These are phyloP conservation scores for Alternaria ventricosa DNA, from an alignment of 2,329 filamentous ascomycete species.

Conservation along the genomic window DNA sequence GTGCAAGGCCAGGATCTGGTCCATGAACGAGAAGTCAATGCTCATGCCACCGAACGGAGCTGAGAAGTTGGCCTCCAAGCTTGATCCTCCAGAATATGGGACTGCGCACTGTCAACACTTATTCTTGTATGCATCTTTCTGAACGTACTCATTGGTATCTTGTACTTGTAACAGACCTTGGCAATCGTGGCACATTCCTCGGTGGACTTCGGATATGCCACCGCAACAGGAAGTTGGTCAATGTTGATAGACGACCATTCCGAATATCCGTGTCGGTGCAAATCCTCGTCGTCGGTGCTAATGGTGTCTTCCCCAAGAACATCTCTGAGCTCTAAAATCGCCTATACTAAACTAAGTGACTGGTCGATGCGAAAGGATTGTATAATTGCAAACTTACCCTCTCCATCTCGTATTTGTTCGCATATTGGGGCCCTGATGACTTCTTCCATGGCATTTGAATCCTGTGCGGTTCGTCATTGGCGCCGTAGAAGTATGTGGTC, in stretches of 20 bases:
- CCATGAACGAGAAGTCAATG: constrained; percentile 89
- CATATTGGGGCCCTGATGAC: constrained; percentile 53
- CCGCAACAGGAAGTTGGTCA: constrained; percentile 66
- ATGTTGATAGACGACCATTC: constrained; percentile 75
- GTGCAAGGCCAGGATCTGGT: constrained; percentile 78
- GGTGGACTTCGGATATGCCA: constrained; percentile 69
- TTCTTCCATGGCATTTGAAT: constrained; percentile 37
- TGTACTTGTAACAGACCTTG: constrained; percentile 77
- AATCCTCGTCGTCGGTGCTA: constrained; percentile 68
- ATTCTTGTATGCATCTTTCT: background rate
- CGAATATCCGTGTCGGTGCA: constrained; percentile 70
- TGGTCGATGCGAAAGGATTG: background rate
- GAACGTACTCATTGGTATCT: constrained; percentile 70
- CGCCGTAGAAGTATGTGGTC: constrained; percentile 60
- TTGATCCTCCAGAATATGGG: constrained; percentile 84
- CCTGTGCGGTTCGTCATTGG: constrained; percentile 48
- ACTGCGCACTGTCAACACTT: constrained; percentile 52
- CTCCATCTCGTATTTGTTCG: constrained; percentile 59
- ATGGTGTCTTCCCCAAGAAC: constrained; percentile 65
- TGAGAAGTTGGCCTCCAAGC: constrained; percentile 88
- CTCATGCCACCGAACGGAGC: constrained; percentile 86
- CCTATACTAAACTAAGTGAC: constrained; percentile 46
- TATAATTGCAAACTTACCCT: constrained; percentile 42
- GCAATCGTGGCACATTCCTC: constrained; percentile 70
- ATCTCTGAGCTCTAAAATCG: constrained; percentile 61